A percentile compares a stretch with the other conserved stretches of the same genome.
Evolutionary conservation across 345 rosid species (phyloP).

Genomic region (Populus euphratica): DNA sequence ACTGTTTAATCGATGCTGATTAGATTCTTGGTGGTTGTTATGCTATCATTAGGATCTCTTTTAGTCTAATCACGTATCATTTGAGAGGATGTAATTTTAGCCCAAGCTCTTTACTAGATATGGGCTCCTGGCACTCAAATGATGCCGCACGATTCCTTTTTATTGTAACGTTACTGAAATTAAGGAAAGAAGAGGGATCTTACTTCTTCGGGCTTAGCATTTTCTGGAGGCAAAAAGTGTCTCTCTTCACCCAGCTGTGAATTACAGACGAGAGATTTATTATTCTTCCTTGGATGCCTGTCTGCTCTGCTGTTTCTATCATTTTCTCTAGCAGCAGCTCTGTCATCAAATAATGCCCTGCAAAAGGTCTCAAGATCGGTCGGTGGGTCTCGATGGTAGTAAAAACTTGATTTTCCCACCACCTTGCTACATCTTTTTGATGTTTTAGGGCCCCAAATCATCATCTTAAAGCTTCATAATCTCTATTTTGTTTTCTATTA

Average conservation of each 20-base stretch:
- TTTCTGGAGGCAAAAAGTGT: slow-evolving; percentile 53
- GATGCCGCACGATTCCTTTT: background rate
- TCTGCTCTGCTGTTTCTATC: slow-evolving; percentile 67
- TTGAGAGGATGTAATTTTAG: background rate
- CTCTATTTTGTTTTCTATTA: too few species aligned
- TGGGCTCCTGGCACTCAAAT: background rate
- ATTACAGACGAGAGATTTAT: slow-evolving; percentile 87
- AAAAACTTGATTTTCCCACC: background rate
- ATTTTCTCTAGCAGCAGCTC: slow-evolving; percentile 72
- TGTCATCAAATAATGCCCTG: slow-evolving; percentile 88
- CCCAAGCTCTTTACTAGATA: background rate
- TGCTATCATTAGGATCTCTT: background rate
- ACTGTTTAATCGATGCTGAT: background rate
- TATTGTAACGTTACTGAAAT: background rate
- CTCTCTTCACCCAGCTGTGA: slow-evolving; percentile 80
- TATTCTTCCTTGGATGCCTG: slow-evolving; percentile 78
- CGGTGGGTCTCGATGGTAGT: too few species aligned
- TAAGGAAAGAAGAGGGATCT: slow-evolving; percentile 2
- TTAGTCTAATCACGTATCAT: background rate
- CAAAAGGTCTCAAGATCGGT: slow-evolving; percentile 2
- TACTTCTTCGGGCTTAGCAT: slow-evolving; percentile 75
- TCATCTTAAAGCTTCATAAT: too few species aligned
- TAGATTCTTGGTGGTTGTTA: background rate
- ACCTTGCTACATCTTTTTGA: background rate
- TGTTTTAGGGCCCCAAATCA: background rate